Evolutionary conservation across 768 basidiomycete genomes (phyloP), one percentile per base, ranked within the genome.

Genomic region (Lactifluus rugatus): DNA sequence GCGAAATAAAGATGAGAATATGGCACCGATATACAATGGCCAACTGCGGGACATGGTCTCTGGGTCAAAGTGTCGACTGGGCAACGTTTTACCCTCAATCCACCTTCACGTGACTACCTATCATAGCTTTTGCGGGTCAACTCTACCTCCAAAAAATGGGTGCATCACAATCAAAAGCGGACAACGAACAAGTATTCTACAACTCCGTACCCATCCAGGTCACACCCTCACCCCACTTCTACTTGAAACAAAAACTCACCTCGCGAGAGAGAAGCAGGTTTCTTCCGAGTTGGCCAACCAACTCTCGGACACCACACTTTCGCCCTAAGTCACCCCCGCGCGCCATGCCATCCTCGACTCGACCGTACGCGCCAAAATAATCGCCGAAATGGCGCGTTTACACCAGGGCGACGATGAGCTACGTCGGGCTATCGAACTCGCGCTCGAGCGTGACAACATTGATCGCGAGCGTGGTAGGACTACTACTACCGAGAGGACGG

Each of bases 391-490:
- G 17, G 70, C 76, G 28, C 78, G 78, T 41, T 74, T 93, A 62
- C 83, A 80, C 32, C 73, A 76, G 28, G 83, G 89, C 66, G 90
- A 91, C 69, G 81, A 82, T 58, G 11, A 8, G 42, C 42, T 44
- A 3, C 42, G 42, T 10, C 73, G 75, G 48, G 81, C 90, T 72
- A 91, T 94, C 34, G 85, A 89, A 66, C 74, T 69, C 32, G 89
- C 87, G 1, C 75, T 94, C 48, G 87, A 93, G 75, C 86, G 84
- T 73, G 91, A 93, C 74, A 94, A 93, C 71, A 70, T 93, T 51
- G 87, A 92, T 70, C 78, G 79, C 57, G 90, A 93, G 71, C 77
- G 75, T 63, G 69, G 71, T 26, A 76, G 79, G 75, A 76, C 76
- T 16, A 10, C 2, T 8, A 19, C n/a, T 9, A 19, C 39, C 2